Percentiles rank a stretch among this genome's conserved stretches.
These are phyloP conservation scores for Monosporascus sp. DNA, from an alignment of 2,329 filamentous ascomycete species.

Conservation along the genomic window DNA sequence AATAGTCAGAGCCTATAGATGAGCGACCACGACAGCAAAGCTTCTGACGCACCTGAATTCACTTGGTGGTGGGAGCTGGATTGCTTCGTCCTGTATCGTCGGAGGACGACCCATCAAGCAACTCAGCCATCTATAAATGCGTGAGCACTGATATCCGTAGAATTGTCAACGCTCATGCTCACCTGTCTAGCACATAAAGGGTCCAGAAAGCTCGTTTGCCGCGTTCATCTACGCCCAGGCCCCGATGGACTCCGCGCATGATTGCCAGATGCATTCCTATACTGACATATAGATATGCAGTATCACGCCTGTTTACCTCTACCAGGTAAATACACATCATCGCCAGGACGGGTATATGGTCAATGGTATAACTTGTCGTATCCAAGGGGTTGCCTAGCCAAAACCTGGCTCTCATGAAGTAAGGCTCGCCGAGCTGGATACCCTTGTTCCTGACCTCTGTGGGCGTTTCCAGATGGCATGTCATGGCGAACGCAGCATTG, in stretches of 20 bases:
- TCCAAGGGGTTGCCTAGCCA: conserved; percentile 45
- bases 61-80: conserved; percentile 36
- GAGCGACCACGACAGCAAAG: not conserved
- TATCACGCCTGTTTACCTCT: conserved; percentile 44
- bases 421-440: conserved; percentile 34
- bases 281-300: conserved; percentile 42
- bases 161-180: conserved; percentile 7
- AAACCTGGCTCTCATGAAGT: conserved; percentile 37
- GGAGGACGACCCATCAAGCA: conserved; percentile 46
- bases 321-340: conserved; percentile 45
- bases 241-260: conserved; percentile 43
- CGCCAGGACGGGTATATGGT: conserved; percentile 39
- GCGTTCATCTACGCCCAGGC: conserved; percentile 35
- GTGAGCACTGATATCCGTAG: not conserved
- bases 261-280: conserved; percentile 44
- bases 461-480: conserved; percentile 27
- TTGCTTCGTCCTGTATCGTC: conserved; percentile 41
- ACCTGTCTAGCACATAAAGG: conserved; percentile 45
- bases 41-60: conserved; percentile 33
- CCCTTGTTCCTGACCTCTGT: conserved; percentile 24
- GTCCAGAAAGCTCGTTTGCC: conserved; percentile 48
- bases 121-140: conserved; percentile 31
- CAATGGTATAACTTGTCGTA: conserved; percentile 34
- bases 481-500: conserved; percentile 40
- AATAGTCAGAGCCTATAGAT: conserved; percentile 2